phyloP scores from a whole-genome alignment of 352 stramenopile species.

The Bremia lactucae region DNA sequence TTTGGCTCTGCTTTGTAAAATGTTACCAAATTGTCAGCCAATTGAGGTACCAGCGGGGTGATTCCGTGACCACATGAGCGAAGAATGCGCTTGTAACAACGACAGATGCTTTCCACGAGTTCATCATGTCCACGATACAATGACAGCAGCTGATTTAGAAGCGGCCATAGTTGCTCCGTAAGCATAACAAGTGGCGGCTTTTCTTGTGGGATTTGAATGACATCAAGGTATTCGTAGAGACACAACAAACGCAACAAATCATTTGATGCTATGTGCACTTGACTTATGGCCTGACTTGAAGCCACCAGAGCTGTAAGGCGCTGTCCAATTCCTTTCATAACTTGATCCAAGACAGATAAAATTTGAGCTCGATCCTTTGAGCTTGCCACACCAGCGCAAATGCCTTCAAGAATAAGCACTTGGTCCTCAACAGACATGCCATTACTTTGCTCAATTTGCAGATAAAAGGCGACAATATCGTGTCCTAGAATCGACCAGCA shows the following conservation, averaged over 20 bases:
- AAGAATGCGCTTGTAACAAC: constrained; percentile 83
- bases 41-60: constrained; percentile 51
- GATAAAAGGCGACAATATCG: constrained; percentile 67
- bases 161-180: constrained; percentile 68
- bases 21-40: constrained; percentile 66
- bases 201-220: constrained; percentile 18
- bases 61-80: constrained; percentile 52
- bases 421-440: constrained; percentile 71
- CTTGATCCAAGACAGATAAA: constrained; percentile 45
- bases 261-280: constrained; percentile 36
- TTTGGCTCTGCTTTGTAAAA: constrained; percentile 76
- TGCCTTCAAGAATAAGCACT: constrained; percentile 74
- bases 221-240: constrained; percentile 68
- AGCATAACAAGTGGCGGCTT: constrained; percentile 50
- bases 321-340: constrained; percentile 53
- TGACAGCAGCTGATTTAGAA: constrained; percentile 70
- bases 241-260: constrained; percentile 76
- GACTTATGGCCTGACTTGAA: constrained; percentile 19
- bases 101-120: constrained; percentile 74
- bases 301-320: constrained; percentile 38
- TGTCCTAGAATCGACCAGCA: constrained; percentile 58
- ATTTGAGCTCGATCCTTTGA: constrained; percentile 34
- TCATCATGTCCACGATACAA: constrained; percentile 68
- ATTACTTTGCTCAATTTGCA: constrained; percentile 59
- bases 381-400: constrained; percentile 49